Conservation (phyloP, 2,329 filamentous ascomycete species). For the Aspergillus unguis region DNA sequence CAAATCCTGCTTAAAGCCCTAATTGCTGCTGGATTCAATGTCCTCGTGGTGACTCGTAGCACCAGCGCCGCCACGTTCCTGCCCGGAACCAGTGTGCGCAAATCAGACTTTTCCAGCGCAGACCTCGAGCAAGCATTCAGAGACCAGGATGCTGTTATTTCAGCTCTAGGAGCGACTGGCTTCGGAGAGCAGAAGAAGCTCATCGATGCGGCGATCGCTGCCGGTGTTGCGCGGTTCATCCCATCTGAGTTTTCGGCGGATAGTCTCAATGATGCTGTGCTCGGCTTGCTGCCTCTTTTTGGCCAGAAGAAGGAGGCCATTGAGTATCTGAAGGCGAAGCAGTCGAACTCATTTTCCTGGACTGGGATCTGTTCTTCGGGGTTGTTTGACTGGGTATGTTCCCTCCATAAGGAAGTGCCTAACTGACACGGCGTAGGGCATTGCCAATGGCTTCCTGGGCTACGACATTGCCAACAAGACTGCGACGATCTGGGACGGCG, state of each 20-base stretch:
- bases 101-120: conserved; percentile 23
- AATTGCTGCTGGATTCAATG: conserved; percentile 16
- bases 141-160: conserved; percentile 33
- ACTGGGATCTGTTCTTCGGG: conserved; percentile 57
- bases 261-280: conserved; percentile 23
- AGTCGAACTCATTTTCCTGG: conserved; percentile 53
- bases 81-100: conserved; percentile 17
- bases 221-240: conserved; percentile 34
- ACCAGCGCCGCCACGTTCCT: conserved; percentile 20
- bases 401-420: not conserved
- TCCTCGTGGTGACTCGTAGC: conserved; percentile 26
- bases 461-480: conserved; percentile 50
- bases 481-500: conserved; percentile 56
- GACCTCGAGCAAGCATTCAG: conserved; percentile 24
- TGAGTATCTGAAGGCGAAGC: conserved; percentile 53
- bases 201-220: conserved; percentile 30
- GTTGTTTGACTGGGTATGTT: conserved; percentile 57
- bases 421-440: conserved; percentile 33
- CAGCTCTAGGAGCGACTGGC: conserved; percentile 22
- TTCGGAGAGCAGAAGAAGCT: conserved; percentile 29
- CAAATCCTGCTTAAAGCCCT: conserved; percentile 22
- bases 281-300: conserved; percentile 26
- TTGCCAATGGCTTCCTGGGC: conserved; percentile 51
- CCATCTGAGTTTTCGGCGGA: conserved; percentile 33
- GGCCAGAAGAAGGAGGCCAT: conserved; percentile 31